Evolutionary conservation across 2,329 filamentous ascomycete species (phyloP).

Genomic region (Decorospora gaudefroyi): DNA sequence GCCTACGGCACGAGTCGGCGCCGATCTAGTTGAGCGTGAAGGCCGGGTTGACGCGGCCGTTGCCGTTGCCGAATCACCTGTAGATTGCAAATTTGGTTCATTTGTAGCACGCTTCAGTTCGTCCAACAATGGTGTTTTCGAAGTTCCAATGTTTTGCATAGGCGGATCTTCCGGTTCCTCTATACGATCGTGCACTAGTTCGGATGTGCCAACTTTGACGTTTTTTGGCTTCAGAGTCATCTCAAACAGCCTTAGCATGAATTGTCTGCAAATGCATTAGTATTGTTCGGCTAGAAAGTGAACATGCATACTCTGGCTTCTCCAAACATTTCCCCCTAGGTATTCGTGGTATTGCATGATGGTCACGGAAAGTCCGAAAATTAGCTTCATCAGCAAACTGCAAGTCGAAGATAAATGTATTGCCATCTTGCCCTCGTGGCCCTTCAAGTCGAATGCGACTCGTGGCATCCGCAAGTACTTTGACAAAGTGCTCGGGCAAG

Average conservation of each 20-base stretch:
- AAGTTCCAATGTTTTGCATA: background rate
- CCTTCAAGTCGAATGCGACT: conserved; percentile 31
- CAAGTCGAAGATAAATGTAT: conserved; percentile 26
- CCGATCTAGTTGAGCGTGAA: conserved; percentile 15
- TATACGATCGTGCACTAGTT: conserved; percentile 2
- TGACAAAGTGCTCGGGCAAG: conserved; percentile 17
- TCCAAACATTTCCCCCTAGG: background rate
- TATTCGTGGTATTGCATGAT: conserved; percentile 1
- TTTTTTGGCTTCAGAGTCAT: conserved; percentile 15
- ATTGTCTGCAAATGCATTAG: conserved; percentile 12
- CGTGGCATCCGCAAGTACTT: conserved; percentile 17
- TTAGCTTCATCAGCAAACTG: conserved; percentile 20
- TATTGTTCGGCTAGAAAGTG: background rate
- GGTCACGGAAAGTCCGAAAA: conserved; percentile 17
- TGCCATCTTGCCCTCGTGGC: conserved; percentile 7
- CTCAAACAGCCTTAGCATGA: conserved; percentile 22
- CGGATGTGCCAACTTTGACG: conserved; percentile 14
- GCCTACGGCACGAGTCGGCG: conserved; percentile 4
- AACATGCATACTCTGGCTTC: conserved; percentile 1
- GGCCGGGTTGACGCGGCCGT: conserved; percentile 8
- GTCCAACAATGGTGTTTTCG: conserved; percentile 1
- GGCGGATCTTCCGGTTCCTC: background rate
- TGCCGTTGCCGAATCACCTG: background rate
- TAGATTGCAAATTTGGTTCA: background rate
- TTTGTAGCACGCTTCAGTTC: background rate